Conservation (phyloP, 176 grass and related monocot genomes). For the Triticum aestivum region IWGSC_CS_RefSeq_v2.1 NC_057806.1:617036445-617036944, state of each 20-base stretch:
- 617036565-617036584: conserved; percentile 21
- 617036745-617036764: conserved; percentile 11
- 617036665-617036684: conserved; percentile 8
- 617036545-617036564: conserved; percentile 15
- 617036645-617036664: neutral
- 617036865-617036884: neutral
- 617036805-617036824: conserved; percentile 21
- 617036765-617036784: conserved; percentile 13
- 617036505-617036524: conserved; percentile 11
- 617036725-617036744: conserved; percentile 24
- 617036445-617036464: conserved; percentile 18
- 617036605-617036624: neutral
- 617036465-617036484: neutral
- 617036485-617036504: neutral
- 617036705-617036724: neutral
- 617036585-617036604: conserved; percentile 14
- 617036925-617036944: conserved; percentile 16
- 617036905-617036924: neutral
- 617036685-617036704: conserved; percentile 15
- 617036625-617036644: neutral
- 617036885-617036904: neutral
- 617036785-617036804: neutral
- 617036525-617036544: conserved; percentile 12
- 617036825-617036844: neutral
- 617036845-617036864: too few species aligned